phyloP scores from a whole-genome alignment of 2,329 filamentous ascomycete genomes.

The Aspergillus flavus region DNA sequence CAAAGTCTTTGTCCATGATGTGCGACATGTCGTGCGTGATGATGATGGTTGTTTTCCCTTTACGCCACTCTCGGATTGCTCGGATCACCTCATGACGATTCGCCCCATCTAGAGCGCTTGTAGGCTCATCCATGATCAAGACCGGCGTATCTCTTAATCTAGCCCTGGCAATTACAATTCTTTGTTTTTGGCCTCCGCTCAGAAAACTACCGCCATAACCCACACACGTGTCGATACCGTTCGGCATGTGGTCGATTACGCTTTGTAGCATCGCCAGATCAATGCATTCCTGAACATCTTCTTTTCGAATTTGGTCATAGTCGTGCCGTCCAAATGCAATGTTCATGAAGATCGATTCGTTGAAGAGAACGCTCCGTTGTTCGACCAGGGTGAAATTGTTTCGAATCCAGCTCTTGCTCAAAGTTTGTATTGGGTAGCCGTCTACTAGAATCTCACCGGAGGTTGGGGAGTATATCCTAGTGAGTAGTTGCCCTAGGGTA shows the following conservation, averaged over 20 bases:
- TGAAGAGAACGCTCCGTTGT: conserved; percentile 79
- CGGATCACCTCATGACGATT: conserved; percentile 71
- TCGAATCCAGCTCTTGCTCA: conserved; percentile 73
- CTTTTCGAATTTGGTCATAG: conserved; percentile 51
- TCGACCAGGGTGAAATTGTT: conserved; percentile 79
- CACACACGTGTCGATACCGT: conserved; percentile 72
- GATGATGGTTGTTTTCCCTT: conserved; percentile 82
- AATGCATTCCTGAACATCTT: conserved; percentile 64
- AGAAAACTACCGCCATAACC: conserved; percentile 70
- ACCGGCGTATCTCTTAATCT: conserved; percentile 75
- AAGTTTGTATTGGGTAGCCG: conserved; percentile 58
- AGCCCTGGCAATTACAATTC: conserved; percentile 78
- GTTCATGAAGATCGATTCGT: conserved; percentile 77
- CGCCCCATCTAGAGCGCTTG: conserved; percentile 78
- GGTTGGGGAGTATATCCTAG: conserved; percentile 72
- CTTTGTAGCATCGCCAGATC: conserved; percentile 69
- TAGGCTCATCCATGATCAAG: conserved; percentile 85
- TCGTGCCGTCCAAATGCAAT: conserved; percentile 69
- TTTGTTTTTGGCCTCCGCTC: conserved; percentile 83
- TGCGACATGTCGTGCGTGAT: conserved; percentile 88
- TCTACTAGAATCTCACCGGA: conserved; percentile 72
- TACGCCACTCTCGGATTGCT: conserved; percentile 74
- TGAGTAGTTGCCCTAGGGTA: conserved; percentile 77
- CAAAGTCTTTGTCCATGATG: conserved; percentile 71
- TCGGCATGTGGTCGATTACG: conserved; percentile 66